Conservation (phyloP, 495 filamentous ascomycete genomes). For the Daldinia decipiens region DNA sequence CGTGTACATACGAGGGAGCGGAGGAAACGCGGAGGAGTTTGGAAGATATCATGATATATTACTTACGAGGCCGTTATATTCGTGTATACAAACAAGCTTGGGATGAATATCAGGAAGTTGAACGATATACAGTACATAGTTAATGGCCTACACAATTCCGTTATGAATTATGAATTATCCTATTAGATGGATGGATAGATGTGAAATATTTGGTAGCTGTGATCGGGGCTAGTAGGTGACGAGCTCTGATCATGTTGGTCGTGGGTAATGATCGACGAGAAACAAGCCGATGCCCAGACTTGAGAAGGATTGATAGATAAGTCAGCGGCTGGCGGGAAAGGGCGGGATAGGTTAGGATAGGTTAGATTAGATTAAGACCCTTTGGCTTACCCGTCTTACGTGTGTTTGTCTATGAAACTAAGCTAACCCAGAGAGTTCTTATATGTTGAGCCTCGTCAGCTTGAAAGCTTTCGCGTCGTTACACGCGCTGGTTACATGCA, state of each 20-base stretch:
- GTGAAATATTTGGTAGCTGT: background rate
- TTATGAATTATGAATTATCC: background rate
- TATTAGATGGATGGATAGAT: background rate
- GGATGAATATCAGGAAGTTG: slow-evolving; percentile 18
- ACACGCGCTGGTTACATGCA: background rate
- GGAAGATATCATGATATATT: slow-evolving; percentile 26
- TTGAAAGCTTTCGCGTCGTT: background rate
- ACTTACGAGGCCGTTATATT: slow-evolving; percentile 28
- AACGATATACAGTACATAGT: slow-evolving; percentile 14
- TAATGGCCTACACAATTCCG: slow-evolving; percentile 1
- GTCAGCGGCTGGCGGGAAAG: background rate
- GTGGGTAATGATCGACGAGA: slow-evolving; percentile 23
- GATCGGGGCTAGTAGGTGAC: background rate
- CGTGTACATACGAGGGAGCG: slow-evolving; percentile 27
- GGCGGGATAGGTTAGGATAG: too few relatives aligned
- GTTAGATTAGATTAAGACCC: background rate
- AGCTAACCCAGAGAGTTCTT: too few relatives aligned
- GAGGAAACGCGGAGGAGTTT: slow-evolving; percentile 24
- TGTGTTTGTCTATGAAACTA: too few relatives aligned
- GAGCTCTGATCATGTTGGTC: background rate
- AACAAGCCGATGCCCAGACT: slow-evolving; percentile 12
- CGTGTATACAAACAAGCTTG: slow-evolving; percentile 32
- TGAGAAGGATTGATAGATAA: slow-evolving; percentile 13
- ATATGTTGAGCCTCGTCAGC: background rate
- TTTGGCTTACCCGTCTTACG: slow-evolving; percentile 4